phyloP scores from a whole-genome alignment of 2,329 filamentous ascomycete genomes.

The Aureobasidium sp. region DNA sequence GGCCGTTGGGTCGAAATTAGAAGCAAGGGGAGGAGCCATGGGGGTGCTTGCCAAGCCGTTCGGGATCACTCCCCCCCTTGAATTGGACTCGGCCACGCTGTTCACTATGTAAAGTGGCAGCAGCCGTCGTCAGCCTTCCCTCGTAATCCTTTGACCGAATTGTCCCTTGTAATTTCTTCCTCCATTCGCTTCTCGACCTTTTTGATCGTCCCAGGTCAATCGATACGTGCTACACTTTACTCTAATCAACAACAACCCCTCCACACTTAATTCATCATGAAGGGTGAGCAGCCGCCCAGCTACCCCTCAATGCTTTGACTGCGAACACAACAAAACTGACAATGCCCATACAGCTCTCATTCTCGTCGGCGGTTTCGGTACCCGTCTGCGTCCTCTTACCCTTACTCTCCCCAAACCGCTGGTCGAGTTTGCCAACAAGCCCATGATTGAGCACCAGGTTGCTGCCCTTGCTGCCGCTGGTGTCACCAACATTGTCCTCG shows the following conservation, averaged over 20 bases:
- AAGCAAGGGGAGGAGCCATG: constrained; percentile 1
- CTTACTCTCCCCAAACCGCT: constrained; percentile 95
- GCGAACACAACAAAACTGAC: constrained; percentile 17
- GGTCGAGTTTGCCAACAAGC: constrained; percentile 97
- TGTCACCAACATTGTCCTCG: constrained; percentile 94
- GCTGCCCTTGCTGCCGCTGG: constrained; percentile 88
- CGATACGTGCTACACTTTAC: not conserved
- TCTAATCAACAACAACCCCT: constrained; percentile 2
- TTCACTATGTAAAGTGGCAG: not conserved
- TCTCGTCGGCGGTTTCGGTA: constrained; percentile 98
- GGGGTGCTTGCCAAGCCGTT: not conserved
- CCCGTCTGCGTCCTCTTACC: constrained; percentile 91
- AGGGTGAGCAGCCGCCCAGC: constrained; percentile 2
- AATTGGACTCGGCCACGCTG: constrained; percentile 1
- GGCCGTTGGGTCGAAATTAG: constrained; percentile 9
- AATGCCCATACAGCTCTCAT: constrained; percentile 66
- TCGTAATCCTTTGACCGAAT: not conserved
- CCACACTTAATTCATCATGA: constrained; percentile 10
- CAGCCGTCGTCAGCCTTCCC: constrained; percentile 8
- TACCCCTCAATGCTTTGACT: not conserved
- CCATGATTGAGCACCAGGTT: constrained; percentile 98
- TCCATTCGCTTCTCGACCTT: not conserved
- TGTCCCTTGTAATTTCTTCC: constrained; percentile 1
- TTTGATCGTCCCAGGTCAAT: not conserved
- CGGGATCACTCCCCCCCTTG: not conserved